Evolutionary conservation across 305 asterid genomes (phyloP), one percentile per base, ranked within the genome.

Genomic region (Striga hermonthica): DNA sequence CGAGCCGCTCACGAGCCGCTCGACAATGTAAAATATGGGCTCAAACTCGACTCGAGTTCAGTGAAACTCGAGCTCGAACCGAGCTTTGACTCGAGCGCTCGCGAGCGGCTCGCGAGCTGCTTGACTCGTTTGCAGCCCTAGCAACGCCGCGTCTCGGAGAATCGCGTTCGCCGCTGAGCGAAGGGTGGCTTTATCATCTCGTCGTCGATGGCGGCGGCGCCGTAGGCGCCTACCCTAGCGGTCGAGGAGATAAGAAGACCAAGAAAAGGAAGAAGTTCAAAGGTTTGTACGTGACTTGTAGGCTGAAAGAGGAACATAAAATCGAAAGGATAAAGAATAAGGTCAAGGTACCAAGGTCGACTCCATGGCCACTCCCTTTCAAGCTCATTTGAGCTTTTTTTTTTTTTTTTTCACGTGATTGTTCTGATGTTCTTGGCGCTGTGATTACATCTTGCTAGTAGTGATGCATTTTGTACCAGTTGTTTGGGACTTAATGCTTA

Each of bases 351-450:
- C 96, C 97, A 66, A 87, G 90, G 87, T 90, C 99, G 68, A 93
- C 99, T 69, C 99, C 96, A 13, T 90, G 99, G 96, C 97, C 97
- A 77, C 85, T 93, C 11, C 91, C 97, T 75, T 87, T 90, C 85
- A 93, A 88, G 73, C 91, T 88, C 81, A 82, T 86, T 59, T 93
- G 65, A 68, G 7, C 28, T 43, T 72, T 61, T 37, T 12, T n/a
- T n/a, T n/a, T n/a, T n/a, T n/a, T n/a, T n/a, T n/a, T n/a, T n/a
- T n/a, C n/a, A n/a, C 41, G 8, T 8, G 66, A 12, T 22, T 44
- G 48, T 4, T 15, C 35, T 13, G 9, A 55, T 55, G 52, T 67
- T 50, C 4, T 53, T 67, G 28, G 62, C 50, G 67, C 5, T 64
- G 70, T 70, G 45, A 60, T 72, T 67, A 66, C 59, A 62, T 57